Evolutionary conservation across 306 rosid species (phyloP).

Genomic region (Hylodesmum podocarpum): DNA sequence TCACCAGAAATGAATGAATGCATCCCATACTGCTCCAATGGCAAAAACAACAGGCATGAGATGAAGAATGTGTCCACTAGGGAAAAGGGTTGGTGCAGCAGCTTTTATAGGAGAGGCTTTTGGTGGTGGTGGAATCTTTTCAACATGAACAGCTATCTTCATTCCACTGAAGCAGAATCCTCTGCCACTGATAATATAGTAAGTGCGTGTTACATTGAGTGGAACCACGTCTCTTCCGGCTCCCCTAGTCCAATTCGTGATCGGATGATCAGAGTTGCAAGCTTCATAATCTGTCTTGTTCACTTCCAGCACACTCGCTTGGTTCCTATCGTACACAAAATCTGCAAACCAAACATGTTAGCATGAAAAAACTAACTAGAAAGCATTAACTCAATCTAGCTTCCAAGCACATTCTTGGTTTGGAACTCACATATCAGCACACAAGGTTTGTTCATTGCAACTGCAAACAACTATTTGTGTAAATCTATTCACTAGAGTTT

Average conservation of each 20-base stretch:
- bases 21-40: constrained; percentile 64
- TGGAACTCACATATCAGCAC: neutral
- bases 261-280: constrained; percentile 70
- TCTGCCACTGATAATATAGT: constrained; percentile 79
- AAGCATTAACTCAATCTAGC: neutral
- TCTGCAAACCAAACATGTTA: constrained; percentile 38
- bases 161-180: constrained; percentile 92
- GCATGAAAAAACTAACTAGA: neutral
- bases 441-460: neutral
- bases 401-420: neutral
- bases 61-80: constrained; percentile 36
- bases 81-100: constrained; percentile 29
- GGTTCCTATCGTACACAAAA: constrained; percentile 96
- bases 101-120: constrained; percentile 38
- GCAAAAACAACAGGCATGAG: constrained; percentile 58
- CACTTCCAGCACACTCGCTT: constrained; percentile 77
- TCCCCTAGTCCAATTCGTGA: constrained; percentile 79
- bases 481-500: neutral
- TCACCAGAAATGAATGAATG: constrained; percentile 50
- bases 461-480: neutral
- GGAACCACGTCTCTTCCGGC: constrained; percentile 97
- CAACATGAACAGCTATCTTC: constrained; percentile 73
- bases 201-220: constrained; percentile 67
- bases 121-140: constrained; percentile 78
- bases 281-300: constrained; percentile 77